phyloP scores from a whole-genome alignment of 805 yeast genomes.

The Pichia heedii region DNA sequence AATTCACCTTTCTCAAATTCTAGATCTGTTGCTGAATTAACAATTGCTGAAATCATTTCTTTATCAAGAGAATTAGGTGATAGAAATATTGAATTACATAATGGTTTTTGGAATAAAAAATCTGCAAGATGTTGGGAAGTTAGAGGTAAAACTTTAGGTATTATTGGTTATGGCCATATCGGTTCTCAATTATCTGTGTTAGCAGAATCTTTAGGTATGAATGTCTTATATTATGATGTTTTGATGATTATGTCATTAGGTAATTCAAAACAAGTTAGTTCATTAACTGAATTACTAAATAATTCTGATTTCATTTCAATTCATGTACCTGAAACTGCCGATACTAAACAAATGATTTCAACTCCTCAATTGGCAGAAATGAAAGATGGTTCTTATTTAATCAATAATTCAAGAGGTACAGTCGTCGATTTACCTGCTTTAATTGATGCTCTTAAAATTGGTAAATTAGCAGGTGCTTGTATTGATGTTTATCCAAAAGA shows the following conservation, averaged over 20 bases:
- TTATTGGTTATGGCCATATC: slow-evolving; percentile 96
- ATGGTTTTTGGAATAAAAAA: slow-evolving; percentile 97
- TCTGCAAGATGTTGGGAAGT: slow-evolving; percentile 96
- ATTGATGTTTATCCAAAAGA: slow-evolving; percentile 94
- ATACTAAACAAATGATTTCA: slow-evolving; percentile 83
- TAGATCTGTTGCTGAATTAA: slow-evolving; percentile 96
- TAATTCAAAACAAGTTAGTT: slow-evolving; percentile 85
- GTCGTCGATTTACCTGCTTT: slow-evolving; percentile 95
- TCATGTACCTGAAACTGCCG: slow-evolving; percentile 93
- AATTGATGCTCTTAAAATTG: slow-evolving; percentile 82
- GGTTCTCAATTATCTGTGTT: slow-evolving; percentile 94
- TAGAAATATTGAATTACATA: slow-evolving; percentile 90
- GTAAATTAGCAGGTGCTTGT: slow-evolving; percentile 95
- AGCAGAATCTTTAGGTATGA: slow-evolving; percentile 98
- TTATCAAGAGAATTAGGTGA: slow-evolving; percentile 96
- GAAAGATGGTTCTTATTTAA: slow-evolving; percentile 91
- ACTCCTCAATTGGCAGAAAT: slow-evolving; percentile 89
- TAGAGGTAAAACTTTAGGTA: slow-evolving; percentile 96
- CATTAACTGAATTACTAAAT: slow-evolving; percentile 73
- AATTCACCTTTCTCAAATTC: slow-evolving; percentile 92
- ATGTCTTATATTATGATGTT: slow-evolving; percentile 87
- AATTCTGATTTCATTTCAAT: slow-evolving; percentile 82
- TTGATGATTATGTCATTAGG: slow-evolving; percentile 93
- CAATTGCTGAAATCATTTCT: slow-evolving; percentile 88
- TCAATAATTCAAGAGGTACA: slow-evolving; percentile 96